Evolutionary conservation across 148 eudicot genomes (phyloP), one percentile per base, ranked within the genome.

Genomic region (Rhododendron simsii): DNA sequence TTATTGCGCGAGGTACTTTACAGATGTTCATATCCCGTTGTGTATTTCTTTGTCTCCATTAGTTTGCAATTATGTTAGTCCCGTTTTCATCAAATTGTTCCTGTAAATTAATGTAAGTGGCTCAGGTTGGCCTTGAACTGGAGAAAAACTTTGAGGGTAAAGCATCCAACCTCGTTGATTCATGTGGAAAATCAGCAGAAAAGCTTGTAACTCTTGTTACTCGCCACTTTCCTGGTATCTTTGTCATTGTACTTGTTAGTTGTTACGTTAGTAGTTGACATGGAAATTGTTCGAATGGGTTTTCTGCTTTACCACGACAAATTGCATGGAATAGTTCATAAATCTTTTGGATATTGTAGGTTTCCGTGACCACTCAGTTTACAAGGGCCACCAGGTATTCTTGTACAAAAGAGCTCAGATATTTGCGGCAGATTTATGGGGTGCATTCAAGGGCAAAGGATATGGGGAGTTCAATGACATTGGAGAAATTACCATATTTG

Each of bases 331-430:
- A 35, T 53, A 39, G 48, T 74, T 75, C 55, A 9, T 55, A 80
- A 51, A 51, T 47, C 12, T 50, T 45, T 83, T 59, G 11, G 71
- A 69, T 84, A 55, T 51, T 78, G 71, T 74, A 96, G 95, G 98
- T n/a, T 96, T 96, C 86, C 93, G 97, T 47, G 99, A 95, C 85
- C 98, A 96, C 89, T 89, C 98, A 53, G 88, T 96, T n/a, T 96
- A 94, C 91, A 96, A 94, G 88, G 99, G 99, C 37, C 98, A 86
- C 90, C 99, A 95, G 74, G 86, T 96, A 45, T 96, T 96, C 90
- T 86, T 96, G 81, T 95, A 95, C 86, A 94, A 94, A 89, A 91
- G 98, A 88, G 98, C 99, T 57, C 97, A 96, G 89, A 94, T 95
- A 85, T 94, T 96, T 89, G 98, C 87, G 67, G 96, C 97, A 35